phyloP scores from a whole-genome alignment of 495 filamentous ascomycete genomes.

The Elasticomyces elasticus region DNA sequence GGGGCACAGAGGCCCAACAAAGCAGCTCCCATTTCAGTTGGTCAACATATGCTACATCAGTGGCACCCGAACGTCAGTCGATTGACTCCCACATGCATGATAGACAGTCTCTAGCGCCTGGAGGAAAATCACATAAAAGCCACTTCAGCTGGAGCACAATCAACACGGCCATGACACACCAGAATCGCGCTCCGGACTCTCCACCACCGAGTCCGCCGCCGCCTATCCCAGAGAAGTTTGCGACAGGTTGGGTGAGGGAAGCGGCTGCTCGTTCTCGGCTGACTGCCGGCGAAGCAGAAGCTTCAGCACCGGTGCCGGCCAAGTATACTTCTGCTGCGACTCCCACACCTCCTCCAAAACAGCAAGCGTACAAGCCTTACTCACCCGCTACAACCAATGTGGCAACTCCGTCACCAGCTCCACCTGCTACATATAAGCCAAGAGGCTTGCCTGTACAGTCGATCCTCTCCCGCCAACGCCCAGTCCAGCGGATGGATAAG shows the following conservation, averaged over 20 bases:
- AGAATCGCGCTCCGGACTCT: conserved; percentile 4
- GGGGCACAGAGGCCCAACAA: not conserved
- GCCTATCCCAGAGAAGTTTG: conserved; percentile 12
- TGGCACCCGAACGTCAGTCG: conserved; percentile 13
- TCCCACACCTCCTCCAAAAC: not conserved
- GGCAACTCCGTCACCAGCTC: not conserved
- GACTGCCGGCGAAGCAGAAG: not conserved
- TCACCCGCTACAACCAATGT: not conserved
- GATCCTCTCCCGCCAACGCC: conserved; percentile 18
- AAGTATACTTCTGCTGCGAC: conserved; percentile 1
- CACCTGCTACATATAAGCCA: not conserved
- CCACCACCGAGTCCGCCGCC: conserved; percentile 12
- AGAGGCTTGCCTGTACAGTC: conserved; percentile 17
- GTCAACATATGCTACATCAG: conserved; percentile 18
- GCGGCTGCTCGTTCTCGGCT: not conserved
- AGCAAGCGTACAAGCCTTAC: not conserved
- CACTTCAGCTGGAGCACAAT: conserved; percentile 24
- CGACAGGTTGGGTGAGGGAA: not conserved
- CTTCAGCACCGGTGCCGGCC: conserved; percentile 9
- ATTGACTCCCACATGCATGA: not conserved
- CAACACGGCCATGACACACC: conserved; percentile 5
- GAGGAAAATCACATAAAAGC: not conserved
- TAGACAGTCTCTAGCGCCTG: not conserved
- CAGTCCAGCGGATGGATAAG: conserved; percentile 12
- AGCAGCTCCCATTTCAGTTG: conserved; percentile 18